Evolutionary conservation across 805 yeast species (phyloP).

Genomic region (Nakazawaea holstii): DNA sequence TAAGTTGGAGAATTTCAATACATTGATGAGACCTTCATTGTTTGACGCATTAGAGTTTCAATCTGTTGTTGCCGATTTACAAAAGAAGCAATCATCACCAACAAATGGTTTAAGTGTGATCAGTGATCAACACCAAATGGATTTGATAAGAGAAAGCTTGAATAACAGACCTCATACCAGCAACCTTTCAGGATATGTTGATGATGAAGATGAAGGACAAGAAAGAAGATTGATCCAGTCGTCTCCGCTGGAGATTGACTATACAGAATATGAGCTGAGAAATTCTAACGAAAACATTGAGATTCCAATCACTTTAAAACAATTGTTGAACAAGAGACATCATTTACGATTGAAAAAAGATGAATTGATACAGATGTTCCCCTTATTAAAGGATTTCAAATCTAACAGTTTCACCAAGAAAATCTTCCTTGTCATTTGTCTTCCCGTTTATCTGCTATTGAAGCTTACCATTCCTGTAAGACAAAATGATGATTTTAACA

Average conservation of each 20-base stretch:
- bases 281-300: constrained; percentile 4
- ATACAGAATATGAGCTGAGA: constrained; percentile 2
- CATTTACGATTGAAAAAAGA: background rate
- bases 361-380: background rate
- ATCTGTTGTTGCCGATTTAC: constrained; percentile 10
- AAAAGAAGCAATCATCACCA: background rate
- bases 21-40: constrained; percentile 11
- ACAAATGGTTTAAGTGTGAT: background rate
- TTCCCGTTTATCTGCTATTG: background rate
- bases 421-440: background rate
- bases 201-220: constrained; percentile 1
- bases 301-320: constrained; percentile 8
- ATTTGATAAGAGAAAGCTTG: constrained; percentile 2
- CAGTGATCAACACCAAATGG: constrained; percentile 1
- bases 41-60: constrained; percentile 14
- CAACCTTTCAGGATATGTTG: background rate
- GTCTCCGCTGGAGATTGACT: background rate
- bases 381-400: background rate
- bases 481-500: background rate
- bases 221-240: background rate
- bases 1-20: background rate
- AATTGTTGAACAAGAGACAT: constrained; percentile 9
- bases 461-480: background rate
- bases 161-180: background rate
- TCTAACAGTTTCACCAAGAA: background rate